Percentiles rank a stretch among this genome's conserved stretches.
phyloP scores from a whole-genome alignment of 352 stramenopile genomes.

The Globisporangium carolinianum region DNA sequence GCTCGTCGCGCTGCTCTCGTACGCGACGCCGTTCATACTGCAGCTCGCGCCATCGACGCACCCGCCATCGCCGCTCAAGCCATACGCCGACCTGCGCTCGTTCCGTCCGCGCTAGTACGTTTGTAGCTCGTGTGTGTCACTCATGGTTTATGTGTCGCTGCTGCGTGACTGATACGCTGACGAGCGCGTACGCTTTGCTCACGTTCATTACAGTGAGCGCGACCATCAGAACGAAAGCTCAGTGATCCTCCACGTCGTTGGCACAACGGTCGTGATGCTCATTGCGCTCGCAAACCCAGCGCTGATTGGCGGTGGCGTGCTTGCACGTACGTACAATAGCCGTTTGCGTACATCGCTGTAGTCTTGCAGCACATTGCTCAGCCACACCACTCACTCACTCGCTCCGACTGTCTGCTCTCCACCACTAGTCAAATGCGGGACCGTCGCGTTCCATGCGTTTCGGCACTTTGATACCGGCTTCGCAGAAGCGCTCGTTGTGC shows the following conservation, averaged over 20 bases:
- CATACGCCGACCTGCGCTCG: slow-evolving; percentile 26
- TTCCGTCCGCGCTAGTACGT: slow-evolving; percentile 48
- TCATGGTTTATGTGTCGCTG: neutral
- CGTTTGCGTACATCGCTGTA: neutral
- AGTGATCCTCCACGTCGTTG: slow-evolving; percentile 32
- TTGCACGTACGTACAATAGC: slow-evolving; percentile 12
- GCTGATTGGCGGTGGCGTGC: slow-evolving; percentile 21
- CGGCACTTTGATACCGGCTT: slow-evolving; percentile 33
- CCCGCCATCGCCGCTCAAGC: slow-evolving; percentile 26
- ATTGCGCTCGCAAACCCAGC: slow-evolving; percentile 28
- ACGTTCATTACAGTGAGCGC: slow-evolving; percentile 3
- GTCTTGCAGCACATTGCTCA: too few relatives aligned
- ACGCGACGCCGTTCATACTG: slow-evolving; percentile 16
- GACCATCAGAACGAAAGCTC: slow-evolving; percentile 44
- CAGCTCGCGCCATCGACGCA: slow-evolving; percentile 1
- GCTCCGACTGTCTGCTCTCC: neutral
- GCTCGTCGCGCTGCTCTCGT: slow-evolving; percentile 22
- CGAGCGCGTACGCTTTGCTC: neutral
- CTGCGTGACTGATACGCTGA: neutral
- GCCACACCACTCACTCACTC: too few relatives aligned
- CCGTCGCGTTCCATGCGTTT: slow-evolving; percentile 30
- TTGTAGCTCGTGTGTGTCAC: neutral
- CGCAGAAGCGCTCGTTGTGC: slow-evolving; percentile 19
- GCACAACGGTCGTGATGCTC: slow-evolving; percentile 33
- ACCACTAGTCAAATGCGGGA: slow-evolving; percentile 22